phyloP scores from a whole-genome alignment of 163 green algal species.

The Volvox carteri region DNA sequence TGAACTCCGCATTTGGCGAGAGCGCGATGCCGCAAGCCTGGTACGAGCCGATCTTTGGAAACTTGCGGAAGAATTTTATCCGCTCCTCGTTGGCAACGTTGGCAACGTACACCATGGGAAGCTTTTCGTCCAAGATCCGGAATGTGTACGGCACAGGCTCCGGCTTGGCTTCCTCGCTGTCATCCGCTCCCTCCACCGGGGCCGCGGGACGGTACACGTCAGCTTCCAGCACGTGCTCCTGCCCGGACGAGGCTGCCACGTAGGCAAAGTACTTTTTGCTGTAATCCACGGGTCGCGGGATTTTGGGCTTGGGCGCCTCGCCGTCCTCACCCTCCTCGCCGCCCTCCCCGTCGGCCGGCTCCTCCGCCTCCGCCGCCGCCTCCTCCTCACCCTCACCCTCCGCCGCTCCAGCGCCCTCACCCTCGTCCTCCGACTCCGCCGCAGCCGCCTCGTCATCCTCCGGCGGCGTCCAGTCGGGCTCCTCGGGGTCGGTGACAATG shows the following conservation, averaged over 20 bases:
- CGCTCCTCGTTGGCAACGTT: constrained; percentile 70
- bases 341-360: constrained; percentile 42
- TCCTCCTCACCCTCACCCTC: constrained; percentile 38
- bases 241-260: constrained; percentile 70
- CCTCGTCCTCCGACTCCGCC: constrained; percentile 68
- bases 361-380: constrained; percentile 30
- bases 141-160: constrained; percentile 70
- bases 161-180: constrained; percentile 57
- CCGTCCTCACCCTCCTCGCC: constrained; percentile 54
- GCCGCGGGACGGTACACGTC: constrained; percentile 65
- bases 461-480: constrained; percentile 68
- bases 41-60: constrained; percentile 77
- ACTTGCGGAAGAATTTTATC: constrained; percentile 76
- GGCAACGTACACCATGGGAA: constrained; percentile 70
- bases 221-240: constrained; percentile 73
- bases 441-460: constrained; percentile 72
- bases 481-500: constrained; percentile 71
- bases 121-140: constrained; percentile 76
- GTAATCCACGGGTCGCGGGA: constrained; percentile 71
- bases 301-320: constrained; percentile 42
- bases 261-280: constrained; percentile 77
- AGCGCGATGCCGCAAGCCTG: constrained; percentile 61
- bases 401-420: constrained; percentile 18
- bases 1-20: constrained; percentile 62
- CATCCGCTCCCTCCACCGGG: constrained; percentile 64